phyloP scores from a whole-genome alignment of 2,329 filamentous ascomycete genomes.

The Cytospora piceae region DNA sequence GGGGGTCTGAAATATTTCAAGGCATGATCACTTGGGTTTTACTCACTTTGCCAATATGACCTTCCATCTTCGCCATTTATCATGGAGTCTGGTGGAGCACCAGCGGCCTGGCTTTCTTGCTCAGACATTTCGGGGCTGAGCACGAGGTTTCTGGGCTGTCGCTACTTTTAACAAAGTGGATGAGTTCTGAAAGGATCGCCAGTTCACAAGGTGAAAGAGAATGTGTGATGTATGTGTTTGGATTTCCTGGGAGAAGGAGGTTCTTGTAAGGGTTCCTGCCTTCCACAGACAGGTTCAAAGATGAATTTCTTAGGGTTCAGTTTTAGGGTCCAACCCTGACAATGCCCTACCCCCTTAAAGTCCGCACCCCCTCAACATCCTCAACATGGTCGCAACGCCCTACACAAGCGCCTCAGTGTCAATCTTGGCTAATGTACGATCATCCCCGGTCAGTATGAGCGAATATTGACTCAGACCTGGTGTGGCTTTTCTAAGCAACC shows the following conservation, averaged over 20 bases:
- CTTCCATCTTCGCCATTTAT: constrained; percentile 43
- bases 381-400: not conserved
- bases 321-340: not conserved
- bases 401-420: not conserved
- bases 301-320: not conserved
- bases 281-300: not conserved
- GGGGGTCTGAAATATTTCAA: too few species aligned
- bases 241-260: not conserved
- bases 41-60: constrained; percentile 50
- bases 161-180: not conserved
- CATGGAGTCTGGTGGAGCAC: constrained; percentile 38
- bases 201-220: not conserved
- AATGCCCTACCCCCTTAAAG: too few species aligned
- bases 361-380: too few species aligned
- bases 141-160: not conserved
- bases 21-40: not conserved
- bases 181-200: not conserved
- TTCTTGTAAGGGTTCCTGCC: not conserved
- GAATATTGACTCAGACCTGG: not conserved
- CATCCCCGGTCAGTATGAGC: not conserved
- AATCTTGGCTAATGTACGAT: not conserved
- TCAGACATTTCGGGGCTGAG: constrained; percentile 19
- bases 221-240: not conserved
- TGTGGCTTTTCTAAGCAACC: not conserved
- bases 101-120: constrained; percentile 6